A percentile compares a stretch with the other conserved stretches of the same genome.
phyloP scores from a whole-genome alignment of 495 filamentous ascomycete genomes.

The Filosporella fistucella region DNA sequence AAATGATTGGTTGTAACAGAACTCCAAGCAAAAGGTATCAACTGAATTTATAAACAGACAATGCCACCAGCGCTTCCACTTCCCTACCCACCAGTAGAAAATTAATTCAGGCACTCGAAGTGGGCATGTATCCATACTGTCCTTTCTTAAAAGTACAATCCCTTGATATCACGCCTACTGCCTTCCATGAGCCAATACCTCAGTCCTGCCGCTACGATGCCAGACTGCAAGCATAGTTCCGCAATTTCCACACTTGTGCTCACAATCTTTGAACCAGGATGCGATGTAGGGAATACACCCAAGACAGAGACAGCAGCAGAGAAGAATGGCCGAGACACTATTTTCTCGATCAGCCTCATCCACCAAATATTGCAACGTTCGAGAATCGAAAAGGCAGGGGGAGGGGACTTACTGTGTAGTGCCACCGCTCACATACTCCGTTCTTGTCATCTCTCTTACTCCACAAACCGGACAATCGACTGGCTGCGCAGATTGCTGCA shows the following conservation, averaged over 20 bases:
- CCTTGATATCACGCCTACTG: not conserved
- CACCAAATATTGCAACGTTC: not conserved
- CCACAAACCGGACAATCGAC: conserved; percentile 13
- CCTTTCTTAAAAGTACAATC: no score
- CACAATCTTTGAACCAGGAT: conserved; percentile 61
- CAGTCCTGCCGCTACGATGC: conserved; percentile 37
- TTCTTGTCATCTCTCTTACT: conserved; percentile 10
- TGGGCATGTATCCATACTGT: no score
- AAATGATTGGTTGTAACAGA: no score
- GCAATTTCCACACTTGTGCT: conserved; percentile 62
- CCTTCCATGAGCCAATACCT: conserved; percentile 6
- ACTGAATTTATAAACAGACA: no score
- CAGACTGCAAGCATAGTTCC: conserved; percentile 62
- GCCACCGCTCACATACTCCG: conserved; percentile 5
- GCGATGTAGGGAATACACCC: conserved; percentile 70
- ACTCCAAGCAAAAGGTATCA: no score
- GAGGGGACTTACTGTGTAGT: conserved; percentile 16
- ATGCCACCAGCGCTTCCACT: no score
- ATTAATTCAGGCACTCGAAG: no score
- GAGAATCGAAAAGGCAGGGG: not conserved
- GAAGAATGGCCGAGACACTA: conserved; percentile 47
- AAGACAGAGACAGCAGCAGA: conserved; percentile 38
- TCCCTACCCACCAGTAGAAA: no score
- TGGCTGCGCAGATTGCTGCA: not conserved
- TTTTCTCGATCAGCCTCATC: not conserved